Evolutionary conservation across 1,139 yeast species (phyloP).

Genomic region (Taiozyma onychis): DNA sequence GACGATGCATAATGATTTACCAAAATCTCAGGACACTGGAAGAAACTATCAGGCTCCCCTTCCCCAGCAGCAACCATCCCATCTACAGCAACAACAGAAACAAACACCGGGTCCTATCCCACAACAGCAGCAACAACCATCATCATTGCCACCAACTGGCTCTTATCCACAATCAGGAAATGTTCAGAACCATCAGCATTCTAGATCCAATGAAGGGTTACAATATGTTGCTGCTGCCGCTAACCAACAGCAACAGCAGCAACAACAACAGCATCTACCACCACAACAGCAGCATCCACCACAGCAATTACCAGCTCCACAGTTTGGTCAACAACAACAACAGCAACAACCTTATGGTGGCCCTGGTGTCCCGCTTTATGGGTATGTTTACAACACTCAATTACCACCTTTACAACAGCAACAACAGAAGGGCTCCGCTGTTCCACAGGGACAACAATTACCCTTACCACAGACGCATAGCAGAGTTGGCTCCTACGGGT

Average conservation of each 20-base stretch:
- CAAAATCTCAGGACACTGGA: conserved; percentile 26
- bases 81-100: not conserved
- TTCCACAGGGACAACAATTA: conserved; percentile 6
- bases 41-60: conserved; percentile 10
- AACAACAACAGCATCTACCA: conserved; percentile 6
- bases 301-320: not conserved
- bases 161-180: not conserved
- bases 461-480: conserved; percentile 18
- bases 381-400: conserved; percentile 8
- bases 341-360: not conserved
- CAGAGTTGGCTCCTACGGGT: conserved; percentile 14
- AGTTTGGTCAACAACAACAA: not conserved
- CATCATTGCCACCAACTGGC: not conserved
- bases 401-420: conserved; percentile 17
- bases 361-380: not conserved
- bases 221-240: conserved; percentile 5
- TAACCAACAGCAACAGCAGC: conserved; percentile 7
- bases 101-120: conserved; percentile 1
- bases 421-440: conserved; percentile 8
- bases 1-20: conserved; percentile 64
- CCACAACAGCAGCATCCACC: conserved; percentile 7
- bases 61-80: not conserved
- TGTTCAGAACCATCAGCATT: conserved; percentile 1
- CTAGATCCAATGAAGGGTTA: conserved; percentile 6
- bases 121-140: not conserved